Percentiles rank a stretch among this genome's conserved stretches.
Evolutionary conservation across 129 eudicot species (phyloP).

Genomic region (Chrysanthemum lavandulifolium): DNA sequence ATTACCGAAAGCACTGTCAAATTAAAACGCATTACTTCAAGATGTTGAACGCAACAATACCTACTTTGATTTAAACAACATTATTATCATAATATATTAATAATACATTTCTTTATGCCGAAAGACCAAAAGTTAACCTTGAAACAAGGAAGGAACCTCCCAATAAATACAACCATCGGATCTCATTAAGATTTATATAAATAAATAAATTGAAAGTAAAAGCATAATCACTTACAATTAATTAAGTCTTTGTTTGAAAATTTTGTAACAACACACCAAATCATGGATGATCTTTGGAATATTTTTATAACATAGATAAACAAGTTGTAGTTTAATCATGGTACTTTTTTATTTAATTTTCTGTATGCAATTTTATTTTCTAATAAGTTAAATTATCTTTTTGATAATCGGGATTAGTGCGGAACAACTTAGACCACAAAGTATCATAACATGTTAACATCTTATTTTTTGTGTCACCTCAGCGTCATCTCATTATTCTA

Average conservation of each 20-base stretch:
- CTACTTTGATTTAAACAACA: constrained; percentile 22
- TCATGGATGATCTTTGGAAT: not conserved
- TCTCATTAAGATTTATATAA: not conserved
- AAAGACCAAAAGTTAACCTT: constrained; percentile 33
- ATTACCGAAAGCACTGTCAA: not conserved
- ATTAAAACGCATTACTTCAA: not conserved
- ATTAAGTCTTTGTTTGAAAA: not conserved
- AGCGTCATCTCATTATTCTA: too few species aligned
- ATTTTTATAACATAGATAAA: too few species aligned
- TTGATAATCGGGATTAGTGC: too few species aligned
- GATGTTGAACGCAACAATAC: constrained; percentile 19
- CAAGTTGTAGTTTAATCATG: too few species aligned
- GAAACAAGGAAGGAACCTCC: constrained; percentile 25
- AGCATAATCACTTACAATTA: not conserved
- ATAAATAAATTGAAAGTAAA: not conserved
- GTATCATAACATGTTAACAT: too few species aligned
- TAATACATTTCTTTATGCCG: constrained; percentile 29
- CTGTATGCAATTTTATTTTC: too few species aligned
- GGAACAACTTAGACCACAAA: too few species aligned
- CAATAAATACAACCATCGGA: constrained; percentile 9
- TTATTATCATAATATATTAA: not conserved
- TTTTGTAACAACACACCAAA: not conserved
- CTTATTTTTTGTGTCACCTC: too few species aligned
- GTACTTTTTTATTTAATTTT: too few species aligned
- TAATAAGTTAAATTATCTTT: too few species aligned